phyloP scores from a whole-genome alignment of 1,139 yeast genomes.

The Pneumocystis wakefieldiae region DNA sequence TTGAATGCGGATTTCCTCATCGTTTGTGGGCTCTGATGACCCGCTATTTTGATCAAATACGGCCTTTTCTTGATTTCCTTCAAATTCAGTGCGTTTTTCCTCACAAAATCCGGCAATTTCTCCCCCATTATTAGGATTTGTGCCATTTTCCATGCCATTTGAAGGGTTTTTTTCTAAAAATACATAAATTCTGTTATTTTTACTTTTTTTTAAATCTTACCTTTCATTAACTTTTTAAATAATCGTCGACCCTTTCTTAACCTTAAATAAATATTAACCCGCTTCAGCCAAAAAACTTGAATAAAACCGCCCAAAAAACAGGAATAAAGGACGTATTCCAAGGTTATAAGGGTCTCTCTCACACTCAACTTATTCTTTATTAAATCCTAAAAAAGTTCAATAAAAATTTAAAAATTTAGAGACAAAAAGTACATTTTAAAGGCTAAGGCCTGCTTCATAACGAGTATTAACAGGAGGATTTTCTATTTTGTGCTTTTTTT shows the following conservation, averaged over 20 bases:
- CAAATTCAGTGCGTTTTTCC: background rate
- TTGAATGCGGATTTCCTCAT: too few relatives aligned
- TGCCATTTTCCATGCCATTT: background rate
- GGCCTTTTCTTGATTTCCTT: background rate
- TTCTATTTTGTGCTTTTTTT: background rate
- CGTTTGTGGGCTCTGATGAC: background rate
- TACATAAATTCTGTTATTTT: background rate
- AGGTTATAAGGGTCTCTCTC: too few relatives aligned
- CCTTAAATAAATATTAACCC: background rate
- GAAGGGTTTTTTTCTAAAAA: background rate
- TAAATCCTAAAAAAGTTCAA: too few relatives aligned
- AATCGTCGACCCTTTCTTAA: background rate
- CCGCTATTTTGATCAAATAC: background rate
- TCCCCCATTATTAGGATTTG: background rate
- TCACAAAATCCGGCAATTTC: background rate
- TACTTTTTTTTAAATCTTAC: background rate
- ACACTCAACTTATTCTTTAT: too few relatives aligned
- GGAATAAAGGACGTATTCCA: too few relatives aligned
- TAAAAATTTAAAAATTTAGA: too few relatives aligned
- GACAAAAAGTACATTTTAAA: too few relatives aligned
- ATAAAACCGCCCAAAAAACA: too few relatives aligned
- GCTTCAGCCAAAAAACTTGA: too few relatives aligned
- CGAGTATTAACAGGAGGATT: too few relatives aligned
- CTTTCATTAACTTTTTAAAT: background rate
- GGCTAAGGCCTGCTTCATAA: too few relatives aligned